phyloP scores from a whole-genome alignment of 257 asterid genomes.

The Nicotiana attenuata region DNA sequence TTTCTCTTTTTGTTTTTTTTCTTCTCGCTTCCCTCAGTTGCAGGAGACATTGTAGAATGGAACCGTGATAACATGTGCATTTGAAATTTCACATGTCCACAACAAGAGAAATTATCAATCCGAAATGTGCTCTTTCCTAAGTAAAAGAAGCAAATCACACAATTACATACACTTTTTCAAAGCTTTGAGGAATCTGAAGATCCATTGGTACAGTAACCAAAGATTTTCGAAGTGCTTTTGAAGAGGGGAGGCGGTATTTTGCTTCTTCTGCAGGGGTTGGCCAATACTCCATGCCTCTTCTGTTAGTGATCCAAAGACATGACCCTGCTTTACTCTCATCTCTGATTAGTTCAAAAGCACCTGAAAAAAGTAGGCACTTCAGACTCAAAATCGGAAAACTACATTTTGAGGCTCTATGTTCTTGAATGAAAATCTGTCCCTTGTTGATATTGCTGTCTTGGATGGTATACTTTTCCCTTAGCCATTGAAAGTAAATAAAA shows the following conservation, averaged over 20 bases:
- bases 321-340: conserved; percentile 91
- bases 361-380: conserved; percentile 32
- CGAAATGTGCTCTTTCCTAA: not conserved
- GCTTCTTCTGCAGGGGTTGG: conserved; percentile 86
- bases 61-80: not conserved
- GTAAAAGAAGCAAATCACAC: not conserved
- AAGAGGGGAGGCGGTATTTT: conserved; percentile 43
- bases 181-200: conserved; percentile 64
- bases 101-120: not conserved
- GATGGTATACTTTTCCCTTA: not conserved
- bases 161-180: conserved; percentile 71
- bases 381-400: conserved; percentile 16
- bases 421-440: not conserved
- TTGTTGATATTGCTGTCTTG: not conserved
- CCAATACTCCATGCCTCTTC: conserved; percentile 92
- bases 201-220: conserved; percentile 35
- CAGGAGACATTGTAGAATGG: not conserved
- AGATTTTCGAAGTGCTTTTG: conserved; percentile 35
- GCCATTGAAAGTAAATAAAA: too few relatives aligned
- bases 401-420: not conserved
- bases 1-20: not conserved
- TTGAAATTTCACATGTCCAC: not conserved
- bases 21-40: not conserved
- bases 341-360: conserved; percentile 76
- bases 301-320: conserved; percentile 82